Evolutionary conservation across 1,284 basidiomycete genomes (phyloP).

Genomic region (Taiwanofungus camphoratus): DNA sequence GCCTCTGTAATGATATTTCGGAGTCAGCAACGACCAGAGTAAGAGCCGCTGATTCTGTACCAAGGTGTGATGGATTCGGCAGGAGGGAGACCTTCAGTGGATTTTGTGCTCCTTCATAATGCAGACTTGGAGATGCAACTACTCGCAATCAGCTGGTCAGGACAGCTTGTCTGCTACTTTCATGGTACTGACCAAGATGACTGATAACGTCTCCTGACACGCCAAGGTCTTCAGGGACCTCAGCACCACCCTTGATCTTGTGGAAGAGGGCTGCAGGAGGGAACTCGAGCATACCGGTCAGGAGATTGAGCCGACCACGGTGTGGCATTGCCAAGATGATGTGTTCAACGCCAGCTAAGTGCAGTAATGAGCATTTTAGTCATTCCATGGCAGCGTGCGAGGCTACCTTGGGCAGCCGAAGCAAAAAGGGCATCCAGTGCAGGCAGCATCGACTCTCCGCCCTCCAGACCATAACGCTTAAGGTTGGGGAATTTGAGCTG

Average conservation of each 20-base stretch:
- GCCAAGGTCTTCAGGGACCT: constrained; percentile 62
- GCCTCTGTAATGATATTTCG: constrained; percentile 51
- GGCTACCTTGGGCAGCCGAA: constrained; percentile 54
- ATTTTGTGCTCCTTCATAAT: constrained; percentile 45
- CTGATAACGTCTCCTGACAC: constrained; percentile 83
- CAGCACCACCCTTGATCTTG: constrained; percentile 78
- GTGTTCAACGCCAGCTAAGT: constrained; percentile 58
- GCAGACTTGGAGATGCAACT: constrained; percentile 58
- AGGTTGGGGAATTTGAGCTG: constrained; percentile 80
- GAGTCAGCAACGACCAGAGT: background rate
- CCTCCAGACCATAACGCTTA: constrained; percentile 83
- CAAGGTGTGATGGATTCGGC: constrained; percentile 86
- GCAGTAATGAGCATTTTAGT: background rate
- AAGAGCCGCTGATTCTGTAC: constrained; percentile 28
- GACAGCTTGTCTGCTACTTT: no score
- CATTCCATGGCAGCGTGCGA: background rate
- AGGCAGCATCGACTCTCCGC: constrained; percentile 87
- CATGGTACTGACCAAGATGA: constrained; percentile 55
- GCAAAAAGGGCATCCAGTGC: constrained; percentile 75
- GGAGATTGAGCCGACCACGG: constrained; percentile 80
- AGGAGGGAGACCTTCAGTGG: constrained; percentile 71
- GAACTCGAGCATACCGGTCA: constrained; percentile 73
- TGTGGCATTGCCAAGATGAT: constrained; percentile 82
- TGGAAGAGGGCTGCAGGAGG: constrained; percentile 69
- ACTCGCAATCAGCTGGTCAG: constrained; percentile 2